Conservation (phyloP, 2,329 filamentous ascomycete species). For the Paraphoma chrysanthemicola region DNA sequence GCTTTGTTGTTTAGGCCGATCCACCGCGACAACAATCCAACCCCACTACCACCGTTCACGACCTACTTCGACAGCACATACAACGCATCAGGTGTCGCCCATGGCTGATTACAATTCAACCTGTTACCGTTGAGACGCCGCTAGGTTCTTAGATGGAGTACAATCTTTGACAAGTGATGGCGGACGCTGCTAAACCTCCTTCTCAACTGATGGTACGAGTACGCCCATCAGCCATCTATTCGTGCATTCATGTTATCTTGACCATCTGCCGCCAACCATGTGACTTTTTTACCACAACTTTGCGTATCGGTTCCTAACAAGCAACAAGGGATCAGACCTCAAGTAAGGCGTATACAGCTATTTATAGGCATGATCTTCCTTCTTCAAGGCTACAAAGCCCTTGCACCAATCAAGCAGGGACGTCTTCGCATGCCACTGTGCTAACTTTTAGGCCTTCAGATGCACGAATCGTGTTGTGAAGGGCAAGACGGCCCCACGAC, state of each 20-base stretch:
- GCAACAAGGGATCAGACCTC: too few species aligned
- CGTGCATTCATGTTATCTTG: neutral
- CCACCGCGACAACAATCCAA: neutral
- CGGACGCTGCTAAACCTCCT: neutral
- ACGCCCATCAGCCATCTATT: neutral
- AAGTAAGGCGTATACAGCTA: too few species aligned
- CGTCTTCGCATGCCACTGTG: too few species aligned
- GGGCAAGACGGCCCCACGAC: too few species aligned
- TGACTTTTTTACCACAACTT: neutral
- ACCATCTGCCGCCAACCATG: neutral
- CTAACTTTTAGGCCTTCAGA: too few species aligned
- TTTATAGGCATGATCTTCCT: too few species aligned
- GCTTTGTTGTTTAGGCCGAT: neutral
- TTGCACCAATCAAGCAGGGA: too few species aligned
- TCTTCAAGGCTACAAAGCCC: too few species aligned
- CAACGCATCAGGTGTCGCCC: neutral
- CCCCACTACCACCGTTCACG: neutral
- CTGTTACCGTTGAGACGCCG: too few species aligned
- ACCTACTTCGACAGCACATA: neutral
- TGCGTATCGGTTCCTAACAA: too few species aligned
- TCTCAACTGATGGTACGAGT: neutral
- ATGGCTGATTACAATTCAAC: too few species aligned
- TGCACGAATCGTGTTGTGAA: too few species aligned
- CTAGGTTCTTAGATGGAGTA: neutral
- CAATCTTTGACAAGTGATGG: neutral